Evolutionary conservation across 2,329 filamentous ascomycete species (phyloP), one percentile per base, ranked within the genome.

Genomic region (Beauveria rudraprayagi): DNA sequence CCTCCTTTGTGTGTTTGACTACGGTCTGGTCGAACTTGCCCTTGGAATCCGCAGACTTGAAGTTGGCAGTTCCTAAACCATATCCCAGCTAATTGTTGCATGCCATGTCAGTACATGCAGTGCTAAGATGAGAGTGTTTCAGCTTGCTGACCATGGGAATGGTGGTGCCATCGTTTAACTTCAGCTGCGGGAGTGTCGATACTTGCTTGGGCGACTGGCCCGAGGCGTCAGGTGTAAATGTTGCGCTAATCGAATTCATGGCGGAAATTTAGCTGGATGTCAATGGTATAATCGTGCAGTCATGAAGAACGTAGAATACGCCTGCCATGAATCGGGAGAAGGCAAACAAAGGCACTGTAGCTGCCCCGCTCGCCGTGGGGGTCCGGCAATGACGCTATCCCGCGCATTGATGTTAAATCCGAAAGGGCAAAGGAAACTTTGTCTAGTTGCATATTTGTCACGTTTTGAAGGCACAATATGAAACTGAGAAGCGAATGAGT

Each of bases 121-220:
- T 56, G 28, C 16, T 19, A 46, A 77, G 8, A 28, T 41, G 8
- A 8, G 40, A 16, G 22, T 4, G 16, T 28, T 28, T 16, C 11
- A 26, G 11, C 14, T 34, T 19, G 40, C 55, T 64, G 74, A 87
- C 85, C 78, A 89, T 80, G 11, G 89, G 89, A 58, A 92, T 89
- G 62, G 84, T 81, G 63, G 84, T 83, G 63, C 88, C 89, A 76
- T 92, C 87, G 66, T 89, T 90, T 61, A 92, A 78, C 75, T 87
- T 89, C 60, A 91, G 72, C 60, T 73, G 77, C 1, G 86, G 86
- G 44, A 87, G 71, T 56, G 73, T 72, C 1, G 68, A 67, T 11
- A 68, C 62, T 67, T 78, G 76, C 70, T 78, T 77, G 14, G 76
- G 73, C n/a, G 69, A 61, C 6, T 65, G 65, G n/a, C 73, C 75